A percentile compares a stretch with the other conserved stretches of the same genome.
These are phyloP conservation scores for Colletotrichum gloeosporioides DNA, from an alignment of 2,329 filamentous ascomycete species.

Conservation along the genomic window DNA sequence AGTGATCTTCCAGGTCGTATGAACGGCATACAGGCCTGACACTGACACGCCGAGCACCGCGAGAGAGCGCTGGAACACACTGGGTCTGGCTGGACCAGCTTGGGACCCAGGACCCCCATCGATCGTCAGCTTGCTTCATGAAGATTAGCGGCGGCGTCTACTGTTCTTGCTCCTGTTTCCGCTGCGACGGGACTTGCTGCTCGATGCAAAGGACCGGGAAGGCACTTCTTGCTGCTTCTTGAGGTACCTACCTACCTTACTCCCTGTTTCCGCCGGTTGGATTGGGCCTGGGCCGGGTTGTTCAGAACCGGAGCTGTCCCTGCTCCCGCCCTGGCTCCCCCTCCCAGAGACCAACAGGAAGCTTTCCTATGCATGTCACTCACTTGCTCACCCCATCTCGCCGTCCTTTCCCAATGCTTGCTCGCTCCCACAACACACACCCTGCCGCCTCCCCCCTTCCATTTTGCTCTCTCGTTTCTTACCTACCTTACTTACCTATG, in stretches of 20 bases:
- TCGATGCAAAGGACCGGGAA: neutral
- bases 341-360: neutral
- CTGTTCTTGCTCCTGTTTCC: neutral
- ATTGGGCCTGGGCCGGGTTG: neutral
- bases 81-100: neutral
- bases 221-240: neutral
- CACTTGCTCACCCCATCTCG: conserved; percentile 9
- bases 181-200: neutral
- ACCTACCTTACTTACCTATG: too few relatives aligned
- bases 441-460: neutral
- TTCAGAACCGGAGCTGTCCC: neutral
- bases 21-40: neutral
- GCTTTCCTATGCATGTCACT: conserved; percentile 17
- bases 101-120: neutral
- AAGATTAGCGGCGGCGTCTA: conserved; percentile 9
- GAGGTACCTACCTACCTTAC: neutral
- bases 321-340: neutral
- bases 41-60: neutral
- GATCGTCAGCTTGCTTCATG: neutral
- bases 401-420: neutral
- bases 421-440: neutral
- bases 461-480: neutral
- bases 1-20: neutral
- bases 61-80: conserved; percentile 6
- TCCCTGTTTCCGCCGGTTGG: neutral